Base-by-base conservation (phyloP, 345 rosid genomes). In the Turritis glabra region DNA sequence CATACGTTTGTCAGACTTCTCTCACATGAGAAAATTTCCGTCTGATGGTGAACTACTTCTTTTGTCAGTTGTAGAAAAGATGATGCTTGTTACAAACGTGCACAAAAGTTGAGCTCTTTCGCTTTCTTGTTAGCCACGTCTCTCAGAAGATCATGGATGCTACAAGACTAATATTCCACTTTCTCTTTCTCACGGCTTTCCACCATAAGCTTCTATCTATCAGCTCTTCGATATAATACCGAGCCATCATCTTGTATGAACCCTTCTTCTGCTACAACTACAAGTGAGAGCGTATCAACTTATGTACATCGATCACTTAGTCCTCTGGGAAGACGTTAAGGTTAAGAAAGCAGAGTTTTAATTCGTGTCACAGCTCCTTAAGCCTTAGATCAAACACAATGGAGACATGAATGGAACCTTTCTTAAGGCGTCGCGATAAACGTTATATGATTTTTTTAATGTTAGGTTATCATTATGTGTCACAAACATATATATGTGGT, bases 261-360 rank as follows among this genome's bases (percentile, higher is more conserved):
- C 2, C 73, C 52, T 69, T 69, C 73, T 6, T 69, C 73, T 6
- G 64, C 25, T 23, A 23, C 1, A 23, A 23, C 64, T 4, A 69
- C 64, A 17, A 53, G 52, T 5, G 38, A 40, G 38, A 40, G 23
- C 7, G 48, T 37, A 38, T 68, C 25, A 68, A 17, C 4, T 13
- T 11, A 27, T 38, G 17, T 25, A 55, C 52, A 23, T 68, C 51
- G 2, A 68, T 68, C 63, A 53, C 73, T 25, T 68, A 54, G 73
- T 68, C 52, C 15, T 68, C 73, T 2, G 73, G 73, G 27, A 54
- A 68, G 13, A 68, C 14, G 7, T 63, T 55, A 5, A 52, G 63
- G 51, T 68, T 53, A 27, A 68, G 63, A 27, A 54, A 68, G 38
- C 73, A 67, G 0, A 54, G 72, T 37, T 67, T 67, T 25, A 67